Conservation (phyloP, 2,329 filamentous ascomycete species). For the Gyromitra esculenta region DNA sequence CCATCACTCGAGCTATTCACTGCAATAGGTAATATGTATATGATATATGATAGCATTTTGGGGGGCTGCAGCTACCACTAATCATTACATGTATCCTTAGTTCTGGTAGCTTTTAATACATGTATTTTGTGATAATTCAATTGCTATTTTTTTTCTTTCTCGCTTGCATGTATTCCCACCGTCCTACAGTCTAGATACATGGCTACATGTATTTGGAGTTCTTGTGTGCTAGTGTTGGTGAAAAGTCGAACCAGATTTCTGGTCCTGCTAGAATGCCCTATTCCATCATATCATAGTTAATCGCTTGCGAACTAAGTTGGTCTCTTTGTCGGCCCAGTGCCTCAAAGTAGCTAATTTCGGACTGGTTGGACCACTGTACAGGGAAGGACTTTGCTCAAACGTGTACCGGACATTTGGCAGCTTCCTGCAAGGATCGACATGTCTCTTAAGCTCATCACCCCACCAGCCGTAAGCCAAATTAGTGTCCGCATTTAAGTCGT, state of each 20-base stretch:
- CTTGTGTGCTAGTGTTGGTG: neutral
- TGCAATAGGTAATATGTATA: neutral
- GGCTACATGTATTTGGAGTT: neutral
- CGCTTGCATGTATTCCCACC: neutral
- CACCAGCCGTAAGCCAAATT: conserved; percentile 10
- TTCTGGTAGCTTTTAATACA: neutral
- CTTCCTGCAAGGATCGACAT: conserved; percentile 21
- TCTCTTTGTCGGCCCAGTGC: conserved; percentile 5
- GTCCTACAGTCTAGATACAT: too few relatives aligned
- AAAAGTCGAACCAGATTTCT: neutral
- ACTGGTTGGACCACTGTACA: neutral
- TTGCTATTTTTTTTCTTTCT: neutral
- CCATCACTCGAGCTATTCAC: neutral
- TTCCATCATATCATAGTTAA: conserved; percentile 21
- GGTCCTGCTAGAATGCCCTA: neutral
- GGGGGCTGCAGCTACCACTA: neutral
- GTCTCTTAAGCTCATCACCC: conserved; percentile 5
- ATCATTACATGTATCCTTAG: neutral
- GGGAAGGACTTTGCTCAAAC: conserved; percentile 15
- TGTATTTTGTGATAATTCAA: neutral
- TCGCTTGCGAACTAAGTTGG: conserved; percentile 27
- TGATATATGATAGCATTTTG: neutral
- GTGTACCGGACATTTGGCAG: conserved; percentile 3
- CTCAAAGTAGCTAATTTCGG: conserved; percentile 20
- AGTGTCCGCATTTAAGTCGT: conserved; percentile 12